Conservation (phyloP, 768 basidiomycete species). For the Pluteus cervinus region DNA sequence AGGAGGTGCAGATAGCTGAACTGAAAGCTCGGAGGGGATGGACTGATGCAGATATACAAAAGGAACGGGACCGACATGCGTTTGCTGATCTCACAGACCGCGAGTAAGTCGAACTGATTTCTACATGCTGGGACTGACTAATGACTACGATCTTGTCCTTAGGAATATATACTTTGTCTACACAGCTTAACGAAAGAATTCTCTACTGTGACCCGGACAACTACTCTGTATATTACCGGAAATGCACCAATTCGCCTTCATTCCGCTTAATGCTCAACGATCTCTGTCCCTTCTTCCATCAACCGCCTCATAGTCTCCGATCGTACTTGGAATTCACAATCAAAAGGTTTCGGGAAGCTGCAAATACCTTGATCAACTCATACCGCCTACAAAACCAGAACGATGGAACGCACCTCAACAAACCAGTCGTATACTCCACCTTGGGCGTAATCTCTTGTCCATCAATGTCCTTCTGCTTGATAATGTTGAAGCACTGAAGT, state of each 20-base stretch:
- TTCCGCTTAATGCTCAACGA: too few relatives aligned
- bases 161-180: constrained; percentile 60
- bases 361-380: not conserved
- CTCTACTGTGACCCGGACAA: too few relatives aligned
- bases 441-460: constrained; percentile 32
- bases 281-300: too few relatives aligned
- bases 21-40: constrained; percentile 44
- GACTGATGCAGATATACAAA: constrained; percentile 51
- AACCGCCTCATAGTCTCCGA: too few relatives aligned
- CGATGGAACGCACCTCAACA: constrained; percentile 17
- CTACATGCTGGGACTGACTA: not conserved
- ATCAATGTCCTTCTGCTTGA: constrained; percentile 23
- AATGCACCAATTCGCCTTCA: too few relatives aligned
- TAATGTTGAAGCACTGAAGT: too few relatives aligned
- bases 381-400: not conserved
- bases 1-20: constrained; percentile 31
- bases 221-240: too few relatives aligned
- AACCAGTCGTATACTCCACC: constrained; percentile 24
- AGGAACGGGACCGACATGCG: constrained; percentile 53
- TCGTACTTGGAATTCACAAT: too few relatives aligned
- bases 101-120: constrained; percentile 46
- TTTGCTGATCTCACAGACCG: constrained; percentile 62
- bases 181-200: constrained; percentile 45
- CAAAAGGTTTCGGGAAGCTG: not conserved
- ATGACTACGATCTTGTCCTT: constrained; percentile 1